A percentile compares a stretch with the other conserved stretches of the same genome.
phyloP scores from a whole-genome alignment of 345 rosid species.

The Sapria himalayana region DNA sequence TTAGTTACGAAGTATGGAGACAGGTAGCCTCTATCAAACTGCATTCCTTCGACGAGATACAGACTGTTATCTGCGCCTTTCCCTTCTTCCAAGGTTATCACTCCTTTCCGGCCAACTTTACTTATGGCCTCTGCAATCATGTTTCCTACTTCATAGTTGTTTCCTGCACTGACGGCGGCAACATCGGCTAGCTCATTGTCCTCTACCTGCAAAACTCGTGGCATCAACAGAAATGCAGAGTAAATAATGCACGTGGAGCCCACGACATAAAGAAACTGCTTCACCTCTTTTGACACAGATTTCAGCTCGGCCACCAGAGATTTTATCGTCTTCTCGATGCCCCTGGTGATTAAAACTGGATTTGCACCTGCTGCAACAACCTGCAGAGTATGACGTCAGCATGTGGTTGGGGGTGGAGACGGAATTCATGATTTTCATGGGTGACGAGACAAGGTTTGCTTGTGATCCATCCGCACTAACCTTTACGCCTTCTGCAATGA shows the following conservation, averaged over 20 bases:
- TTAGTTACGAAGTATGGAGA: slow-evolving; percentile 97
- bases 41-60: slow-evolving; percentile 99
- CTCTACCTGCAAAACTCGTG: slow-evolving; percentile 82
- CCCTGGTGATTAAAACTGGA: slow-evolving; percentile 84
- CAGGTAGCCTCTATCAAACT: slow-evolving; percentile 93
- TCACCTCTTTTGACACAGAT: slow-evolving; percentile 75
- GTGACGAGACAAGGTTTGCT: not conserved
- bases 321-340: slow-evolving; percentile 83
- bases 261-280: too few species aligned
- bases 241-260: too few species aligned
- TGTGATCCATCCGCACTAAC: slow-evolving; percentile 14
- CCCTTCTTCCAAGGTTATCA: slow-evolving; percentile 95
- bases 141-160: slow-evolving; percentile 73
- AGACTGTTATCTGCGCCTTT: slow-evolving; percentile 90
- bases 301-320: slow-evolving; percentile 69
- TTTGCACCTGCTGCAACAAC: slow-evolving; percentile 99
- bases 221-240: too few species aligned
- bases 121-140: slow-evolving; percentile 99
- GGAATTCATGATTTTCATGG: too few species aligned
- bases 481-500: slow-evolving; percentile 93
- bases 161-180: slow-evolving; percentile 98
- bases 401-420: not conserved
- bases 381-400: slow-evolving; percentile 11
- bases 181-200: slow-evolving; percentile 99
- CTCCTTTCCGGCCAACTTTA: slow-evolving; percentile 92